Evolutionary conservation across 2,329 filamentous ascomycete species (phyloP), one percentile per base, ranked within the genome.

Genomic region (Chaetomiaceae sp.): DNA sequence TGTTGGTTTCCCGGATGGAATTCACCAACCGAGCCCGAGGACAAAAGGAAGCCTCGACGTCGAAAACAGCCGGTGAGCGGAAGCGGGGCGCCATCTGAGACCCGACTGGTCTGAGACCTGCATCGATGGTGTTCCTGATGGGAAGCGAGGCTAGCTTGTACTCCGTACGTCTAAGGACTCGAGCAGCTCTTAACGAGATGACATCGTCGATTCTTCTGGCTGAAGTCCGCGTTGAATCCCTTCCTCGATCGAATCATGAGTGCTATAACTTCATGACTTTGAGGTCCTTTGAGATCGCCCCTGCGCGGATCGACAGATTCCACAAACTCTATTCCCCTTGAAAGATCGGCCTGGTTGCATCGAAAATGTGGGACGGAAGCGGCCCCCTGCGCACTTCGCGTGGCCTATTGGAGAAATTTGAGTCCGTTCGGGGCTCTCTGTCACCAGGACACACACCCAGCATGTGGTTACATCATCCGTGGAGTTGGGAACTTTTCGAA

Each of bases 251-350:
- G n/a, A n/a, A n/a, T n/a, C n/a, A n/a, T n/a, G n/a, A n/a, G n/a
- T n/a, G n/a, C n/a, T n/a, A n/a, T n/a, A n/a, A 14, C 10, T 29
- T 29, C 27, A 9, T 11, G 9, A 6, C 4, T 9, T 14, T 4
- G 22, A 6, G 17, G 26, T 38, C 34, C 32, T 34, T 24, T 43
- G 38, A 47, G 55, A 56, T 57, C 54, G 38, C 50, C 46, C 48
- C 44, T 53, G 50, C 42, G 51, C 37, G 43, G 56, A 58, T 58
- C 56, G 55, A 53, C 54, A 47, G 49, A 56, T 55, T 49, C 51
- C 43, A 38, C 42, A 50, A 56, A 53, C 51, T 54, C 48, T 56
- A 53, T 55, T 51, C 52, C 29, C 32, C 18, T 7, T 30, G 22
- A 9, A 24, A 24, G 22, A 24, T 24, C 22, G 22, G 9, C 22